phyloP scores from a whole-genome alignment of 2,329 filamentous ascomycete genomes.

The Hypoxylon sp. region DNA sequence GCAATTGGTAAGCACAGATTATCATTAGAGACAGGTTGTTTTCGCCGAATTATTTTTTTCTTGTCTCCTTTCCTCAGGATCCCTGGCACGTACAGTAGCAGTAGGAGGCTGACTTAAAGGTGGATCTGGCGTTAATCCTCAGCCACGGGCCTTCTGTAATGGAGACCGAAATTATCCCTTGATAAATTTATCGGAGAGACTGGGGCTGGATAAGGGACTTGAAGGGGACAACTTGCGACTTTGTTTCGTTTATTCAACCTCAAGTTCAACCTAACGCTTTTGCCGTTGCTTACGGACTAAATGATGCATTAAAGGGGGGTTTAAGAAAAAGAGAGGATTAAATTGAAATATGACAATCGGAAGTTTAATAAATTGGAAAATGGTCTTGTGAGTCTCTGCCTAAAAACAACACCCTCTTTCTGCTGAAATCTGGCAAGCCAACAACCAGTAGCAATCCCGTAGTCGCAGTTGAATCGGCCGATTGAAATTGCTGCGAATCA shows the following conservation, averaged over 20 bases:
- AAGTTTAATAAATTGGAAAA: constrained; percentile 4
- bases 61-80: constrained; percentile 37
- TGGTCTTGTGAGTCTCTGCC: constrained; percentile 15
- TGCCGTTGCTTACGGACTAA: background rate
- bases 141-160: constrained; percentile 28
- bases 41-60: constrained; percentile 34
- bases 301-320: background rate
- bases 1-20: constrained; percentile 30
- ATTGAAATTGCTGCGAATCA: constrained; percentile 11
- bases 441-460: background rate
- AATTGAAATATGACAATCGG: background rate
- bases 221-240: constrained; percentile 10
- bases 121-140: constrained; percentile 36
- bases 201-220: constrained; percentile 23
- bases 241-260: constrained; percentile 5
- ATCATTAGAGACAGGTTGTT: constrained; percentile 22
- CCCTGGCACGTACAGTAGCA: constrained; percentile 32
- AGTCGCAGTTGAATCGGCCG: constrained; percentile 5
- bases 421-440: constrained; percentile 23
- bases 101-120: constrained; percentile 39
- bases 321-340: constrained; percentile 10
- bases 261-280: background rate
- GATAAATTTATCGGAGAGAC: constrained; percentile 26
- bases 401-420: constrained; percentile 1
- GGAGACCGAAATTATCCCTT: constrained; percentile 44